These are phyloP conservation scores for Melampsora larici-populina DNA, from an alignment of 1,284 basidiomycete genomes.

Conservation along the genomic window DNA sequence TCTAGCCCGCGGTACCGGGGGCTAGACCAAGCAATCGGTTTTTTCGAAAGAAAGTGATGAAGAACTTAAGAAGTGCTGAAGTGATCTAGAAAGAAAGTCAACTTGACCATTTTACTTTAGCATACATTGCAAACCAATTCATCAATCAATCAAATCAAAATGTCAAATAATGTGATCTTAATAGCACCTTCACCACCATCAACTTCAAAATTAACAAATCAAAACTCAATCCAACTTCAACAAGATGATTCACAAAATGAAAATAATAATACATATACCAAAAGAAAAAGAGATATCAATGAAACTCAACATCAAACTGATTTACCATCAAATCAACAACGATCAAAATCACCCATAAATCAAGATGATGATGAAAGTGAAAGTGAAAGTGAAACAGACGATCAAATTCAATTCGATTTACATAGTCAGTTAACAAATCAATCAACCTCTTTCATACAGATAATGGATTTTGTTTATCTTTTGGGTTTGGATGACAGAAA, in stretches of 20 bases:
- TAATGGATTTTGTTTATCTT: too few relatives aligned
- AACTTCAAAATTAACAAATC: not conserved
- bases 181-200: constrained; percentile 4
- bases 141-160: not conserved
- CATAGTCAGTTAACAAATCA: not conserved
- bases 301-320: not conserved
- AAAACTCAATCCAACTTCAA: not conserved
- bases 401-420: not conserved
- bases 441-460: too few relatives aligned
- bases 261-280: not conserved
- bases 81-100: too few relatives aligned
- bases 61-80: too few relatives aligned
- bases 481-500: too few relatives aligned
- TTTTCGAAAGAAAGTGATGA: too few relatives aligned
- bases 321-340: not conserved
- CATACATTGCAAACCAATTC: too few relatives aligned
- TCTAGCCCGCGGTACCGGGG: too few relatives aligned
- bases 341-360: constrained; percentile 6
- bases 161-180: not conserved
- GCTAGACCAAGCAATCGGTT: too few relatives aligned
- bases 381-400: not conserved
- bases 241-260: not conserved
- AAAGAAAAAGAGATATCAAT: constrained; percentile 15
- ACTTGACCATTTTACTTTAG: too few relatives aligned
- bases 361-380: constrained; percentile 9